These are phyloP conservation scores for Globomyces sp. DNA, from an alignment of 371 early-diverging fungal genomes.

Conservation along the genomic window DNA sequence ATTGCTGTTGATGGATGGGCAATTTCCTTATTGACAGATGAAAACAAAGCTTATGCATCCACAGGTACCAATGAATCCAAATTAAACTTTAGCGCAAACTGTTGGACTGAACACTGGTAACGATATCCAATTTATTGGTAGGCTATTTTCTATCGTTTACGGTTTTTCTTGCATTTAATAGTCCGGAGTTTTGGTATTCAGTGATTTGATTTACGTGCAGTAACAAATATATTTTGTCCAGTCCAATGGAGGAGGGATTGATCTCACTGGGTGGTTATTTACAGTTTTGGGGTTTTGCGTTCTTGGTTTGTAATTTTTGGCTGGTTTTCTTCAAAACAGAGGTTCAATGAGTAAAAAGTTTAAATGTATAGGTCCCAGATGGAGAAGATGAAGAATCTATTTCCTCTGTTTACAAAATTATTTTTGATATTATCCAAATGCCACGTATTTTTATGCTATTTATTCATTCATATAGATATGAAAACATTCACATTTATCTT, in stretches of 20 bases:
- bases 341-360: constrained; percentile 25
- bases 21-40: constrained; percentile 82
- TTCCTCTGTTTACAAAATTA: constrained; percentile 37
- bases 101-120: constrained; percentile 87
- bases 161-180: constrained; percentile 92
- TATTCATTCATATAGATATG: constrained; percentile 56
- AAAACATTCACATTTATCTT: constrained; percentile 73
- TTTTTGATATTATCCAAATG: constrained; percentile 34
- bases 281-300: constrained; percentile 88
- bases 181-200: constrained; percentile 72
- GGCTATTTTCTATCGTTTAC: constrained; percentile 91
- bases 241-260: constrained; percentile 69
- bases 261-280: constrained; percentile 82
- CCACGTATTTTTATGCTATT: constrained; percentile 16
- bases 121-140: too few relatives aligned
- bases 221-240: constrained; percentile 83
- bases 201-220: too few relatives aligned
- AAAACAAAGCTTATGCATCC: constrained; percentile 73
- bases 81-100: constrained; percentile 69
- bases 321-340: constrained; percentile 72
- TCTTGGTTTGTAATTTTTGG: constrained; percentile 79
- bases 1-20: constrained; percentile 99
- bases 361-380: too few relatives aligned
- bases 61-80: constrained; percentile 36
- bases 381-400: constrained; percentile 16